A percentile compares a stretch with the other conserved stretches of the same genome.
Evolutionary conservation across 768 basidiomycete species (phyloP).

Genomic region (Amanita inopinata): DNA sequence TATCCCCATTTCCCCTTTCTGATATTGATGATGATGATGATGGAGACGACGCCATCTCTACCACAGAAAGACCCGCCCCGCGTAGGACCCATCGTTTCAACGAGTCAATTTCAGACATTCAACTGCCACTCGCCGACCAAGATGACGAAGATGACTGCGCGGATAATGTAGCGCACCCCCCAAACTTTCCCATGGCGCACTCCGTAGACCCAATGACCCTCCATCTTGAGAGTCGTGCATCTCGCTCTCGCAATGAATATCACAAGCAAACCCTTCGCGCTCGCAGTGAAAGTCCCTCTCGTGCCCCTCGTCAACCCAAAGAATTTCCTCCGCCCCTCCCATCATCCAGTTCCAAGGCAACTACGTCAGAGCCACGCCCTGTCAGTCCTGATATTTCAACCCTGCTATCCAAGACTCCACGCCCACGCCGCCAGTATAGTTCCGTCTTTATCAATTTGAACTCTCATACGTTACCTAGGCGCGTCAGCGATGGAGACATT

Average conservation of each 20-base stretch:
- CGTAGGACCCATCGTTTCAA: conserved; percentile 16
- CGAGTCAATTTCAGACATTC: conserved; percentile 29
- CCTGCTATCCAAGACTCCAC: conserved; percentile 29
- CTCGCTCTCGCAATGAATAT: conserved; percentile 18
- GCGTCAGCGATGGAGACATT: conserved; percentile 10
- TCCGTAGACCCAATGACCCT: conserved; percentile 22
- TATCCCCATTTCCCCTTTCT: conserved; percentile 19
- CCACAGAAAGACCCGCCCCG: conserved; percentile 8
- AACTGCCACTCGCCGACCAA: conserved; percentile 23
- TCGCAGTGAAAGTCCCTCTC: conserved; percentile 6
- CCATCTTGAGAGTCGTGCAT: conserved; percentile 14
- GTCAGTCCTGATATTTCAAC: conserved; percentile 28
- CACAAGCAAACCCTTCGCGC: conserved; percentile 15
- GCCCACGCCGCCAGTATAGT: conserved; percentile 16
- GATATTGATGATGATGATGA: conserved; percentile 21
- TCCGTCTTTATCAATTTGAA: neutral
- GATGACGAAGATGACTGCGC: conserved; percentile 16
- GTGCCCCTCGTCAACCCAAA: conserved; percentile 2
- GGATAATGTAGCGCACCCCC: conserved; percentile 6
- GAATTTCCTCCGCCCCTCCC: conserved; percentile 1
- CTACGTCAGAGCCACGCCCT: conserved; percentile 9
- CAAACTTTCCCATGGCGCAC: conserved; percentile 18
- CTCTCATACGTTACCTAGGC: conserved; percentile 1
- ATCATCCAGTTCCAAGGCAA: conserved; percentile 1
- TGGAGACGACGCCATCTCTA: conserved; percentile 8